phyloP scores from a whole-genome alignment of 2,329 filamentous ascomycete species.

The Pseudogymnoascus sp. region DNA sequence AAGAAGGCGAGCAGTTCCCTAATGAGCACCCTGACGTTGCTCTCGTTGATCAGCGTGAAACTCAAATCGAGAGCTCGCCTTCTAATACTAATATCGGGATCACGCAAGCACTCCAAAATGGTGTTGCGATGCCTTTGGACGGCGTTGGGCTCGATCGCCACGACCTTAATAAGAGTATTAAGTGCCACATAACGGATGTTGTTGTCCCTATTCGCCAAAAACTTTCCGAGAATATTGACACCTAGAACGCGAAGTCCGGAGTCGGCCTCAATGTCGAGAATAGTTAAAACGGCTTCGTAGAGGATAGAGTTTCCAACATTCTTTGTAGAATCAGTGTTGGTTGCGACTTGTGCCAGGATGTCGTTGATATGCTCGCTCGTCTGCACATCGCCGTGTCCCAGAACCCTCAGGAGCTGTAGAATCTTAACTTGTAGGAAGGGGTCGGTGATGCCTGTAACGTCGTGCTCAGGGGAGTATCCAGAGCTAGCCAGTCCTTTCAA shows the following conservation, averaged over 20 bases:
- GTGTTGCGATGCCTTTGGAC: slow-evolving; percentile 97
- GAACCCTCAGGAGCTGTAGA: slow-evolving; percentile 71
- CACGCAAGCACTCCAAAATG: slow-evolving; percentile 88
- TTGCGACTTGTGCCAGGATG: slow-evolving; percentile 93
- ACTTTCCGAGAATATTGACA: slow-evolving; percentile 97
- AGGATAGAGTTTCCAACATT: slow-evolving; percentile 98
- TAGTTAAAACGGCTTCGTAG: slow-evolving; percentile 94
- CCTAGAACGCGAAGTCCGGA: slow-evolving; percentile 88
- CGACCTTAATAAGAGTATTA: slow-evolving; percentile 96
- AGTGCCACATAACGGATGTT: slow-evolving; percentile 98
- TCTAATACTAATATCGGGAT: slow-evolving; percentile 96
- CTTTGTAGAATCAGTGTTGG: slow-evolving; percentile 95
- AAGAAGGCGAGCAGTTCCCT: slow-evolving; percentile 89
- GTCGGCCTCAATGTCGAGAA: slow-evolving; percentile 96
- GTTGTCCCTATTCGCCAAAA: slow-evolving; percentile 96
- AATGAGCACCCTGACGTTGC: slow-evolving; percentile 88
- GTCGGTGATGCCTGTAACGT: slow-evolving; percentile 96
- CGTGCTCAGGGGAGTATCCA: slow-evolving; percentile 94
- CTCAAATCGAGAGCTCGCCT: slow-evolving; percentile 92
- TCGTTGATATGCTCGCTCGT: slow-evolving; percentile 98
- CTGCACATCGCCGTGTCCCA: slow-evolving; percentile 76
- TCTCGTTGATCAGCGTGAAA: slow-evolving; percentile 96
- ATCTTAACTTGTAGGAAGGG: slow-evolving; percentile 98
- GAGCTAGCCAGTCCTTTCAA: slow-evolving; percentile 89
- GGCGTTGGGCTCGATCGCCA: slow-evolving; percentile 94